Percentiles rank a stretch among this genome's conserved stretches.
Conservation (phyloP, 352 stramenopile species). For the Globisporangium alternatum region DNA sequence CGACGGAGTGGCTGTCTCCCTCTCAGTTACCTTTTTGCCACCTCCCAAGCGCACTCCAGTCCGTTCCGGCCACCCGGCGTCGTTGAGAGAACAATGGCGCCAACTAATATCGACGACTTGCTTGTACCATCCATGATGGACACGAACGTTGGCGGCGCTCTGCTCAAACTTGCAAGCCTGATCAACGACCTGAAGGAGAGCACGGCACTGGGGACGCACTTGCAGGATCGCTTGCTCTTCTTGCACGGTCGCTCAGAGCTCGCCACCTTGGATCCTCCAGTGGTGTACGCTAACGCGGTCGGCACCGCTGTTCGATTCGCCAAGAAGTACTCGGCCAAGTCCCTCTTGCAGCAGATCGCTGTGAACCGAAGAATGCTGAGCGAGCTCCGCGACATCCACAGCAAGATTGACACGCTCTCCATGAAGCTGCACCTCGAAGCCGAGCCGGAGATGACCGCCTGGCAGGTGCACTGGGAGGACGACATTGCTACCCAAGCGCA, state of each 20-base stretch:
- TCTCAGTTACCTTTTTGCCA: too few species aligned
- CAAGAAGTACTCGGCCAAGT: background rate
- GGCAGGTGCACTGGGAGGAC: background rate
- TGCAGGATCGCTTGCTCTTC: background rate
- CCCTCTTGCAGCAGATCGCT: background rate
- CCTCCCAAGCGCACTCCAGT: too few species aligned
- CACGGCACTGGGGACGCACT: background rate
- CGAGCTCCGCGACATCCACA: background rate
- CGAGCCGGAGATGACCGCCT: background rate
- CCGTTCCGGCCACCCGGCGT: too few species aligned
- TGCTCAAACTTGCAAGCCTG: background rate
- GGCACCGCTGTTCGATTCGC: background rate
- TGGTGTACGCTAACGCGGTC: background rate
- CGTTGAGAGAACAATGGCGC: background rate
- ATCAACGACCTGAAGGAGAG: background rate
- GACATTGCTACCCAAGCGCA: background rate
- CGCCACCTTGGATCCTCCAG: background rate
- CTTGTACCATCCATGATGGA: background rate
- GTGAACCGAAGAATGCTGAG: background rate
- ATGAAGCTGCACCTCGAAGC: background rate
- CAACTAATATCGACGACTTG: background rate
- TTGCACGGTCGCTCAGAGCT: background rate
- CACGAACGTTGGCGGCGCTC: background rate
- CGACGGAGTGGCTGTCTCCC: too few species aligned
- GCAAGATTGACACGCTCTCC: background rate